These are phyloP conservation scores for Rhododendron kiyosumense DNA, from an alignment of 148 eudicot genomes.

Conservation along the genomic window DNA sequence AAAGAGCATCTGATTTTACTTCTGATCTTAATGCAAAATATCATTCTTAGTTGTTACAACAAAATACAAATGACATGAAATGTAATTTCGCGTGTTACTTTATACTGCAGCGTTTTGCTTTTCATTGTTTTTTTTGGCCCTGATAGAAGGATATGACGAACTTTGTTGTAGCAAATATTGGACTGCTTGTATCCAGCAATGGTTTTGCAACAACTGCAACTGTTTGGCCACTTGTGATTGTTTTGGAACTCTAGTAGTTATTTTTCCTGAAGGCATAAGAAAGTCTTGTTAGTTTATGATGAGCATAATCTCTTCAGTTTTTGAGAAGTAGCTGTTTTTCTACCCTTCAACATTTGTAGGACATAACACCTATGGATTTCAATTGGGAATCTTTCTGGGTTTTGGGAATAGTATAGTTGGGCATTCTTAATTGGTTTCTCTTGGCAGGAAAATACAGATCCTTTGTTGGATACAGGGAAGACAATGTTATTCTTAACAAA, in stretches of 20 bases:
- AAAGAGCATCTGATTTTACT: background rate
- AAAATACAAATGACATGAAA: background rate
- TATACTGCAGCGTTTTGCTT: background rate
- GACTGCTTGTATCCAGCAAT: background rate
- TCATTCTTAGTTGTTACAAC: background rate
- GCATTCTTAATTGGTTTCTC: background rate
- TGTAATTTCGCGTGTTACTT: background rate
- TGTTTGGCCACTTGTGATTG: background rate
- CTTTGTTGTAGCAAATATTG: background rate
- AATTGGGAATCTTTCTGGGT: background rate
- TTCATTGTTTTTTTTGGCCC: background rate
- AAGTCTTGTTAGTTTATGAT: background rate
- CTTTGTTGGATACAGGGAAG: constrained; percentile 29
- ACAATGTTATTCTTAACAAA: constrained; percentile 40
- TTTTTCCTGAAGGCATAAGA: background rate
- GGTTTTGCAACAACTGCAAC: background rate
- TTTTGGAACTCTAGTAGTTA: background rate
- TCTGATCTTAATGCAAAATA: background rate
- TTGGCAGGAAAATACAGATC: constrained; percentile 28
- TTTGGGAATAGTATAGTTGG: background rate
- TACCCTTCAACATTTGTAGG: background rate
- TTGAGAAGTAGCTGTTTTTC: background rate
- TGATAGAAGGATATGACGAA: background rate
- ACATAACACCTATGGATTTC: background rate
- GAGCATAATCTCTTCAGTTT: background rate